Evolutionary conservation across 441 rosid genomes (phyloP).

Genomic region (Erodium texanum): DNA sequence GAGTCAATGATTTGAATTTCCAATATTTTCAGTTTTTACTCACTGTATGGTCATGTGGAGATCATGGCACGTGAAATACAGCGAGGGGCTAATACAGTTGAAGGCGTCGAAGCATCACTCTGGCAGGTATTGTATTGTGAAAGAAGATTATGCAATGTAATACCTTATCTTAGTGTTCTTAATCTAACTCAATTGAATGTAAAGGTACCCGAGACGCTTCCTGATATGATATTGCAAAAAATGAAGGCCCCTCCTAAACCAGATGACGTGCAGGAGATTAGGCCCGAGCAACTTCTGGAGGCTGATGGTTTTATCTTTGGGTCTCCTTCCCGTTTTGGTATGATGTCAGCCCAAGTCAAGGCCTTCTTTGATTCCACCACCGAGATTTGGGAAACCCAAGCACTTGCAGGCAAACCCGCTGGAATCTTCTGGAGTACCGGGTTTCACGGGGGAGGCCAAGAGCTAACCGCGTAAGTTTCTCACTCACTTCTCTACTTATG

Average conservation of each 20-base stretch:
- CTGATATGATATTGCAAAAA: conserved; percentile 52
- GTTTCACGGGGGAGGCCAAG: conserved; percentile 93
- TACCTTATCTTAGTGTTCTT: not conserved
- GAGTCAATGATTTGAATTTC: not conserved
- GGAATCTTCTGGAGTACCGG: conserved; percentile 98
- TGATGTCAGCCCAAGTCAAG: conserved; percentile 83
- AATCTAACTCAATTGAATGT: too few relatives aligned
- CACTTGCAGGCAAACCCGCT: conserved; percentile 91
- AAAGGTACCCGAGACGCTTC: conserved; percentile 69
- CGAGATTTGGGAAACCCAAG: conserved; percentile 58
- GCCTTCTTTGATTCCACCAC: conserved; percentile 73
- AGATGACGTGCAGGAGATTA: conserved; percentile 60
- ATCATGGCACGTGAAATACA: conserved; percentile 75
- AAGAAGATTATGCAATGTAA: not conserved
- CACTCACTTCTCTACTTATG: not conserved
- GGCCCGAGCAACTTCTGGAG: conserved; percentile 59
- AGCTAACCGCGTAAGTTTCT: conserved; percentile 71
- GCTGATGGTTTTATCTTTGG: conserved; percentile 92
- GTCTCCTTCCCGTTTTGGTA: conserved; percentile 81
- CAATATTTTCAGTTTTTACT: conserved; percentile 56
- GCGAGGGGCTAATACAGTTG: conserved; percentile 90
- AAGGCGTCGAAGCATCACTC: conserved; percentile 83
- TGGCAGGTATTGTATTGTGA: conserved; percentile 51
- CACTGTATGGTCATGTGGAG: conserved; percentile 96
- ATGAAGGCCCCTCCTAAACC: conserved; percentile 64